These are phyloP conservation scores for Tubosaeta sp. DNA, from an alignment of 768 basidiomycete genomes.

Conservation along the genomic window DNA sequence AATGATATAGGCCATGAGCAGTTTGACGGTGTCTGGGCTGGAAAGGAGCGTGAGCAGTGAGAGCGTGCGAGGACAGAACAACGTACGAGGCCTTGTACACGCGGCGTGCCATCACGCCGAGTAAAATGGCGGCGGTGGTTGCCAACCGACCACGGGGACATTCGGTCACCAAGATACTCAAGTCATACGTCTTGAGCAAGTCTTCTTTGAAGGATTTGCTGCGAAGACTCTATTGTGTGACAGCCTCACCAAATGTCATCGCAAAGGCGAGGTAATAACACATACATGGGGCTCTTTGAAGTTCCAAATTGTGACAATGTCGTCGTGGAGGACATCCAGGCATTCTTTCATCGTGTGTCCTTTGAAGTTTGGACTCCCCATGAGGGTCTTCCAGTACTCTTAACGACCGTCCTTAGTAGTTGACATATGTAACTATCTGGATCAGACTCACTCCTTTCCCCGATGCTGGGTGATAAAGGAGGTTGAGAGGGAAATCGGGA, in stretches of 20 bases:
- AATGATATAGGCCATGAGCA: background rate
- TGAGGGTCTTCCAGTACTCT: background rate
- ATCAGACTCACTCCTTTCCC: background rate
- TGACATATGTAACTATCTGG: background rate
- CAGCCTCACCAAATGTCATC: background rate
- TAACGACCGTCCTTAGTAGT: background rate
- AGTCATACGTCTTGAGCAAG: background rate
- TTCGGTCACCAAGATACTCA: too few relatives aligned
- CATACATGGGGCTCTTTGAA: constrained; percentile 4
- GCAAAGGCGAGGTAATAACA: background rate
- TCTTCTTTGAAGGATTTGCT: background rate
- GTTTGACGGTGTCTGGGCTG: background rate
- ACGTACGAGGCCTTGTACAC: constrained; percentile 4
- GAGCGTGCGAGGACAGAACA: background rate
- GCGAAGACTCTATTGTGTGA: background rate
- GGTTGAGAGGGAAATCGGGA: background rate
- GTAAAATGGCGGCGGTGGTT: too few relatives aligned
- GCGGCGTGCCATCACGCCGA: too few relatives aligned
- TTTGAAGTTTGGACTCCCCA: background rate
- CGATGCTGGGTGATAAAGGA: background rate
- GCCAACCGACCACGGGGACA: too few relatives aligned
- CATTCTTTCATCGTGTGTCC: background rate
- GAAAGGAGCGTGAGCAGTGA: background rate
- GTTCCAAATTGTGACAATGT: constrained; percentile 5
- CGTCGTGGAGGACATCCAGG: constrained; percentile 1